Conservation (phyloP, 1,139 yeast genomes). For the Taphrina wiesneri region DNA sequence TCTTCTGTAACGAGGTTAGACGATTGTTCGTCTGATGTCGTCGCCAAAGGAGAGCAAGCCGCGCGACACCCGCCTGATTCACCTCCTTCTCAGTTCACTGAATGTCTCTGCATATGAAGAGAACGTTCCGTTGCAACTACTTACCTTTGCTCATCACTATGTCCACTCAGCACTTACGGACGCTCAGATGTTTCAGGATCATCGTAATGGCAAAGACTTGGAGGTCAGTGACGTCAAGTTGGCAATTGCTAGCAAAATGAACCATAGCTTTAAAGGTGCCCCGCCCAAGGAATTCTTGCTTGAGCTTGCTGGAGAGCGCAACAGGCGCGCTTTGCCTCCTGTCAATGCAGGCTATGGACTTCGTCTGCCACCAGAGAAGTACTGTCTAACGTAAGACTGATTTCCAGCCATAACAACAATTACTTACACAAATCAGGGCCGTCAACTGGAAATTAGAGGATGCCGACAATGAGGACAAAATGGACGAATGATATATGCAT, state of each 20-base stretch:
- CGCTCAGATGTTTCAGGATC: conserved; percentile 19
- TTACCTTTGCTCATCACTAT: conserved; percentile 82
- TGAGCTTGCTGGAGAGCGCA: conserved; percentile 89
- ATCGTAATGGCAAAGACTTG: background rate
- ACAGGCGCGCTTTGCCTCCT: conserved; percentile 84
- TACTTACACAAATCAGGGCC: background rate
- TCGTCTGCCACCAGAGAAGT: conserved; percentile 94
- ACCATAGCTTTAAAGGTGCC: conserved; percentile 91
- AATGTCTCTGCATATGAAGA: conserved; percentile 91
- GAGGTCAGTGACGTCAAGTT: conserved; percentile 80
- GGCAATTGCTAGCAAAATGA: conserved; percentile 90
- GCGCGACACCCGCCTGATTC: conserved; percentile 85
- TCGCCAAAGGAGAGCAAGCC: conserved; percentile 50
- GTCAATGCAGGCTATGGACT: conserved; percentile 91
- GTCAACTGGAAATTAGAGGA: conserved; percentile 21
- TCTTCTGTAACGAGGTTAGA: too few relatives aligned
- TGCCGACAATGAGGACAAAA: background rate
- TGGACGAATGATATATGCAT: background rate
- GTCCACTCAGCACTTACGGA: conserved; percentile 17
- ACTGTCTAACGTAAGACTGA: conserved; percentile 56
- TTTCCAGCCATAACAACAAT: background rate
- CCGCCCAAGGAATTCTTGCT: conserved; percentile 89
- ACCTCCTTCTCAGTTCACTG: conserved; percentile 88
- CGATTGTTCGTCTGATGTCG: background rate
- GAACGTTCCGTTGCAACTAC: conserved; percentile 87